Evolutionary conservation across 192 early-diverging fungal genomes (phyloP).

Genomic region (Backusella macrospora): DNA sequence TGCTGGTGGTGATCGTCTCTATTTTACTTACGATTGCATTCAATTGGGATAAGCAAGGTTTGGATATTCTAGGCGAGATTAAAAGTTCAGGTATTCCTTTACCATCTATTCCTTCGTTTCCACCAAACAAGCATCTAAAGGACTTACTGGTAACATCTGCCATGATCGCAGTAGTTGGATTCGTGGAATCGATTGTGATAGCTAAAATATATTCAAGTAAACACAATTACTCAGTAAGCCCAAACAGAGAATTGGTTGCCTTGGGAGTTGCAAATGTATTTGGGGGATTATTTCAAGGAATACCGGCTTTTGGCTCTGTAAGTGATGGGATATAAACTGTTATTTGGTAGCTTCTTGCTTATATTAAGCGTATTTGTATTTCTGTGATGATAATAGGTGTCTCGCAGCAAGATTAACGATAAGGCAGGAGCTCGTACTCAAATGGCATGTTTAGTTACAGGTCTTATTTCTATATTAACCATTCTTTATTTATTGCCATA

Average conservation of each 20-base stretch:
- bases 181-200: conserved; percentile 96
- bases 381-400: conserved; percentile 49
- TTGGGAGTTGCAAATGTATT: conserved; percentile 80
- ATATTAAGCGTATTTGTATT: background rate
- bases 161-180: conserved; percentile 95
- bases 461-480: conserved; percentile 71
- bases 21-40: conserved; percentile 65
- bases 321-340: background rate
- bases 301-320: conserved; percentile 44
- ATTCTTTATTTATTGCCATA: conserved; percentile 78
- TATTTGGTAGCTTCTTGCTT: background rate
- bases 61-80: conserved; percentile 80
- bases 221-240: conserved; percentile 91
- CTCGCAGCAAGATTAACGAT: conserved; percentile 91
- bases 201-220: conserved; percentile 91
- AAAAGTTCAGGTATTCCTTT: conserved; percentile 61
- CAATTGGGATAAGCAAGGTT: conserved; percentile 72
- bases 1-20: conserved; percentile 80
- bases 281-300: conserved; percentile 71
- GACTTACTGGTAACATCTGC: conserved; percentile 81
- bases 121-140: conserved; percentile 62
- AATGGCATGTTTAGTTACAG: conserved; percentile 82
- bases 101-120: conserved; percentile 65
- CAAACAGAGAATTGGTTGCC: conserved; percentile 97
- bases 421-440: conserved; percentile 86